These are phyloP conservation scores for Physcia stellaris DNA, from an alignment of 495 filamentous ascomycete species.

Conservation along the genomic window DNA sequence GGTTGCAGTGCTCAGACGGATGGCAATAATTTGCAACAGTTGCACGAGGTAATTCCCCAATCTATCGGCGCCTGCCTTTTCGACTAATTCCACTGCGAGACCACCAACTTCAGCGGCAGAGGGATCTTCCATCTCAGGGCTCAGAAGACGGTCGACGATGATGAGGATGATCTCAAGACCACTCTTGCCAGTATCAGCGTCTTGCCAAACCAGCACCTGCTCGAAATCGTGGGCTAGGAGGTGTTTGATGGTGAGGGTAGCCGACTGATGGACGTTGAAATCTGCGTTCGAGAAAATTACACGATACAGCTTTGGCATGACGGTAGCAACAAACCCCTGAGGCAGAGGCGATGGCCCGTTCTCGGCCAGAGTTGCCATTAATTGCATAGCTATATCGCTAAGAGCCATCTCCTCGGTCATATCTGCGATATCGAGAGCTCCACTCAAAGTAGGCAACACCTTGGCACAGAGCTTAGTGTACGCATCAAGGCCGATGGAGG, in stretches of 20 bases:
- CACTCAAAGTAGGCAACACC: conserved; percentile 74
- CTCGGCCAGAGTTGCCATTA: conserved; percentile 68
- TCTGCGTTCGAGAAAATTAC: conserved; percentile 77
- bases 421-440: conserved; percentile 76
- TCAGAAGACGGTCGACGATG: conserved; percentile 87
- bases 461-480: conserved; percentile 76
- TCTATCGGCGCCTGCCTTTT: conserved; percentile 77
- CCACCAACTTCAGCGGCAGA: conserved; percentile 93
- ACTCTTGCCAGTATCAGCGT: conserved; percentile 55
- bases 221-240: conserved; percentile 77
- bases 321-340: conserved; percentile 66
- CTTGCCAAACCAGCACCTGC: conserved; percentile 72
- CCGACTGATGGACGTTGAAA: conserved; percentile 55
- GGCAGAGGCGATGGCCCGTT: conserved; percentile 75
- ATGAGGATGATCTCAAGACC: conserved; percentile 79
- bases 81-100: conserved; percentile 85
- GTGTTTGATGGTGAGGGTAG: conserved; percentile 73
- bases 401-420: conserved; percentile 73
- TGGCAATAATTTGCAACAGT: conserved; percentile 84
- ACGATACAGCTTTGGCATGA: conserved; percentile 75
- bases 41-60: conserved; percentile 82
- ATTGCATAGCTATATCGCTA: conserved; percentile 70
- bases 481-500: conserved; percentile 45
- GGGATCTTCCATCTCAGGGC: conserved; percentile 68
- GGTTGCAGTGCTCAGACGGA: conserved; percentile 63